These are phyloP conservation scores for Tranzscheliella williamsii DNA, from an alignment of 1,284 basidiomycete genomes.

Conservation along the genomic window DNA sequence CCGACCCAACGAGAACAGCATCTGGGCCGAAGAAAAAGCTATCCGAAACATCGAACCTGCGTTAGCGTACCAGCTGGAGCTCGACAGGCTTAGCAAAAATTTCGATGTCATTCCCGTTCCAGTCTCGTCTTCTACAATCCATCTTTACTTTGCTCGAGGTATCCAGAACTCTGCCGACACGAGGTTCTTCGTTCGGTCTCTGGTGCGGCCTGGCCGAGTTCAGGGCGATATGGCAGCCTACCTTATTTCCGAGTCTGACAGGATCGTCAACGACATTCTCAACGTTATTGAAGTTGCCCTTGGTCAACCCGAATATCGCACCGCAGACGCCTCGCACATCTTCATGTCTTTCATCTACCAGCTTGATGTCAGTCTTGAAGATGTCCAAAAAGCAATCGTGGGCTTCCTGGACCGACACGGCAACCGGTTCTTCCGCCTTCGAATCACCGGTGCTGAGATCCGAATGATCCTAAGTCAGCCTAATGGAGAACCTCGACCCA, in stretches of 20 bases:
- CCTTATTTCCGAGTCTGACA: conserved; percentile 95
- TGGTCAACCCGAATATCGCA: conserved; percentile 56
- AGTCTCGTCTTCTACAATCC: conserved; percentile 74
- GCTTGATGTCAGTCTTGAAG: conserved; percentile 90
- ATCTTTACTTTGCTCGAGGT: conserved; percentile 87
- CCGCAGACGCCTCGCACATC: conserved; percentile 59
- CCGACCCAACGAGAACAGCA: conserved; percentile 69
- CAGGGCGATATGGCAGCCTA: conserved; percentile 92
- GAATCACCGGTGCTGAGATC: conserved; percentile 97
- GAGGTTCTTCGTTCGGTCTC: conserved; percentile 95
- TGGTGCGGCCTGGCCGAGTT: conserved; percentile 92
- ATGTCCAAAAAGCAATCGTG: conserved; percentile 90
- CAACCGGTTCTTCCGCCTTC: conserved; percentile 94
- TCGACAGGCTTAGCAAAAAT: conserved; percentile 85
- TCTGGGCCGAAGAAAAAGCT: conserved; percentile 91
- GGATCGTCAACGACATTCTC: conserved; percentile 88
- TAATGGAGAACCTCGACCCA: conserved; percentile 82
- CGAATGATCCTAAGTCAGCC: conserved; percentile 89
- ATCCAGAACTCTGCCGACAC: conserved; percentile 93
- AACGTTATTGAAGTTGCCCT: conserved; percentile 78
- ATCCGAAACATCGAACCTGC: conserved; percentile 99
- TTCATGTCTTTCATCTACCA: conserved; percentile 96
- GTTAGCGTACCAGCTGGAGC: conserved; percentile 95
- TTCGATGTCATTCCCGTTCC: conserved; percentile 84
- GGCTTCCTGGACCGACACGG: conserved; percentile 94